Percentiles rank a stretch among this genome's conserved stretches.
phyloP scores from a whole-genome alignment of 129 eudicot species.

The Tagetes patula region DNA sequence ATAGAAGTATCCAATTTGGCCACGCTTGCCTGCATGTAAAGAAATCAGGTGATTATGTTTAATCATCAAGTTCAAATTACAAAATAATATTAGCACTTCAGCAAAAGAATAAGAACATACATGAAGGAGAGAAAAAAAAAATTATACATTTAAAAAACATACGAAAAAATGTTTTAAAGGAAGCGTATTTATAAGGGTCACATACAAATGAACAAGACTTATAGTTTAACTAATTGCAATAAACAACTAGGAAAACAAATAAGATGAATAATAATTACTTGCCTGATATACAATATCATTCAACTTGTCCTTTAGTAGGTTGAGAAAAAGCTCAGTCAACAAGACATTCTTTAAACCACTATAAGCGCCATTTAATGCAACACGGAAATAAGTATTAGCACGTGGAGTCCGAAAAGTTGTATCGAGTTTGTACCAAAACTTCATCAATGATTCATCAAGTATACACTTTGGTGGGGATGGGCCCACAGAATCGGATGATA shows the following conservation, averaged over 20 bases:
- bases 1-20: slow-evolving; percentile 93
- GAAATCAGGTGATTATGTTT: slow-evolving; percentile 1
- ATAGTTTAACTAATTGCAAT: background rate
- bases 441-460: slow-evolving; percentile 79
- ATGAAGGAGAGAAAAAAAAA: background rate
- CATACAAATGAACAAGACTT: background rate
- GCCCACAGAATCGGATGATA: slow-evolving; percentile 33
- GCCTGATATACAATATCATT: slow-evolving; percentile 94
- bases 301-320: slow-evolving; percentile 82
- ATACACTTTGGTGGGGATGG: slow-evolving; percentile 60
- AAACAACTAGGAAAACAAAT: slow-evolving; percentile 4
- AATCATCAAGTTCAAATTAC: slow-evolving; percentile 4
- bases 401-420: slow-evolving; percentile 83
- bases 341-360: slow-evolving; percentile 51
- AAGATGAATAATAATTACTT: slow-evolving; percentile 17
- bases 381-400: slow-evolving; percentile 91
- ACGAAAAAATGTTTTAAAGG: background rate
- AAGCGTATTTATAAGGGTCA: background rate
- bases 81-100: slow-evolving; percentile 4
- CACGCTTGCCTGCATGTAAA: slow-evolving; percentile 72
- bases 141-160: background rate
- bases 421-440: slow-evolving; percentile 91
- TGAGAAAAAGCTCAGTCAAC: slow-evolving; percentile 77
- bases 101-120: slow-evolving; percentile 17
- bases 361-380: slow-evolving; percentile 72